A percentile compares a stretch with the other conserved stretches of the same genome.
Conservation (phyloP, 2,329 filamentous ascomycete genomes). For the Clarireedia monteithiana region DNA sequence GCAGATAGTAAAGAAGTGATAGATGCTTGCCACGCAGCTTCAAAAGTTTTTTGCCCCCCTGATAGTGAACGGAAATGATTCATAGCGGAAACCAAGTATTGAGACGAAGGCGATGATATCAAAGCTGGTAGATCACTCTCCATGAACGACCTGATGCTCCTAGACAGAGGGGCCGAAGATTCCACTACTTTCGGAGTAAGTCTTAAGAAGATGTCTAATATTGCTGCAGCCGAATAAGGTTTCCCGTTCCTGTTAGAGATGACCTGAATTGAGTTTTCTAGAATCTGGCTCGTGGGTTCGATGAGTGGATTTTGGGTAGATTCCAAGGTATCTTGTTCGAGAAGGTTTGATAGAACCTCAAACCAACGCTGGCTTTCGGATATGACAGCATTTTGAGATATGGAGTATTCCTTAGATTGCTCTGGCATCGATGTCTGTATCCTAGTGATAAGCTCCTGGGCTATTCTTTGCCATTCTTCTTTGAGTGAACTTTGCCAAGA, state of each 20-base stretch:
- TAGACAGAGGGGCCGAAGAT: conserved; percentile 35
- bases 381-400: conserved; percentile 61
- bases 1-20: conserved; percentile 34
- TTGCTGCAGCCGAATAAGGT: conserved; percentile 55
- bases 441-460: conserved; percentile 51
- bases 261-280: conserved; percentile 36
- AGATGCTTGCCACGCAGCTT: conserved; percentile 29
- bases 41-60: conserved; percentile 26
- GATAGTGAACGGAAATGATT: conserved; percentile 43
- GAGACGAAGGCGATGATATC: conserved; percentile 59
- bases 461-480: conserved; percentile 56
- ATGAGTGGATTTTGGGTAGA: conserved; percentile 11
- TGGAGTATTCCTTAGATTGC: conserved; percentile 67
- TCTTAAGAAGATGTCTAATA: conserved; percentile 45
- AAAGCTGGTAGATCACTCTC: conserved; percentile 48
- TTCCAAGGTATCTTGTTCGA: conserved; percentile 28
- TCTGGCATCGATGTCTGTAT: conserved; percentile 74
- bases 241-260: conserved; percentile 52
- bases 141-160: conserved; percentile 43
- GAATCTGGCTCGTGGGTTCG: conserved; percentile 16
- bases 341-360: conserved; percentile 29
- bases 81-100: conserved; percentile 58
- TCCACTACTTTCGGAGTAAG: conserved; percentile 35
- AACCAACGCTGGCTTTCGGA: conserved; percentile 63
- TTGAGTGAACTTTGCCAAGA: conserved; percentile 42